Evolutionary conservation across 164 flowering plant genomes (phyloP).

Genomic region (Paratinospora sagittata): DNA sequence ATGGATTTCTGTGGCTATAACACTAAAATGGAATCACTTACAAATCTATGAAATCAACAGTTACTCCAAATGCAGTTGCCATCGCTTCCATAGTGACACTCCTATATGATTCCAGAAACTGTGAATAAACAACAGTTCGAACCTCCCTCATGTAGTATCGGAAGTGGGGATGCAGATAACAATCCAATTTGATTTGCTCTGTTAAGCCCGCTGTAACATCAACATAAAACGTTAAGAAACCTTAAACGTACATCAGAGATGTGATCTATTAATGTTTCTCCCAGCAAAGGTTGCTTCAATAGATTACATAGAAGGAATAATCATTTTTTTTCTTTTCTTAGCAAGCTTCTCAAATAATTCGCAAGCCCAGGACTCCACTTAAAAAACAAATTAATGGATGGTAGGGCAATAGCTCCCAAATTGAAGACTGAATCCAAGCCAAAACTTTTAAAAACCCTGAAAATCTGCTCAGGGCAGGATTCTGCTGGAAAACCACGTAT

Average conservation of each 20-base stretch:
- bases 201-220: constrained; percentile 68
- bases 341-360: background rate
- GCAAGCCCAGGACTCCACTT: background rate
- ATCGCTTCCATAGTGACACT: constrained; percentile 98
- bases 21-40: constrained; percentile 32
- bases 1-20: background rate
- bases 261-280: background rate
- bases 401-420: no score
- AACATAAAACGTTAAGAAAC: background rate
- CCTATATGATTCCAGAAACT: constrained; percentile 92
- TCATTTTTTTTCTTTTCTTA: background rate
- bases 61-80: constrained; percentile 93
- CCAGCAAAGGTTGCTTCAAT: background rate
- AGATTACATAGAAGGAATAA: background rate
- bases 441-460: background rate
- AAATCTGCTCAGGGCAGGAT: background rate
- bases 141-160: constrained; percentile 97
- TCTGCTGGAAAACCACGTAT: no score
- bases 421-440: background rate
- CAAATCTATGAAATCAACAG: constrained; percentile 91
- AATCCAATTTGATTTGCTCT: constrained; percentile 81
- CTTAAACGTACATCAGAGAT: background rate
- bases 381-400: background rate
- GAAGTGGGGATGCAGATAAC: constrained; percentile 89
- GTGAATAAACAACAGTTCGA: constrained; percentile 85